phyloP scores from a whole-genome alignment of 306 rosid genomes.

The Prunus davidiana region DNA sequence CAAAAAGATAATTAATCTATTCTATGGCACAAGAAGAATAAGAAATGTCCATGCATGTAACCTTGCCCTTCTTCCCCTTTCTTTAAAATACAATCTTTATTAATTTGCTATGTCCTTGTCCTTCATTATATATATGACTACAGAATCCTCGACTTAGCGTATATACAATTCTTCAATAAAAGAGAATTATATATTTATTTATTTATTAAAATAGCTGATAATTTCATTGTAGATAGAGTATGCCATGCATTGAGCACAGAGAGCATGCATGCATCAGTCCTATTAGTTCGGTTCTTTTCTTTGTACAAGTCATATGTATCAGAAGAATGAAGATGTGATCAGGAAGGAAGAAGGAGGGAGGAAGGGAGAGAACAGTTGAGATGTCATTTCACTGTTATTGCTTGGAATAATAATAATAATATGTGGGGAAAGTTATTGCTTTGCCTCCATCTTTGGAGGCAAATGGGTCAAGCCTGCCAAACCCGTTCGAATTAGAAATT shows the following conservation, averaged over 20 bases:
- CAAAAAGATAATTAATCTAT: no score
- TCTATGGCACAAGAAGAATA: not conserved
- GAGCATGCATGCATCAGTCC: not conserved
- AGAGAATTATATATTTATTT: no score
- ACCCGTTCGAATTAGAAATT: not conserved
- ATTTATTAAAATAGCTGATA: no score
- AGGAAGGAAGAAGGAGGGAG: not conserved
- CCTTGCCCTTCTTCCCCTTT: not conserved
- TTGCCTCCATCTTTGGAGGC: not conserved
- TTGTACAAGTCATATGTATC: not conserved
- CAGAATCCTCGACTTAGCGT: no score
- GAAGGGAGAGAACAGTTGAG: not conserved
- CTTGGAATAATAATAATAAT: not conserved
- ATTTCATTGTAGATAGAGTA: no score
- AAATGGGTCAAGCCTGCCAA: not conserved
- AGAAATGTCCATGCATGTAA: not conserved
- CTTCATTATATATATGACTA: no score
- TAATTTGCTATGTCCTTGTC: not conserved
- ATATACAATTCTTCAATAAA: no score
- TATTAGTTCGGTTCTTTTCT: not conserved
- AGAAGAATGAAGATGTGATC: not conserved
- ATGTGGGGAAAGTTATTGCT: not conserved
- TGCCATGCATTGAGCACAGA: not conserved
- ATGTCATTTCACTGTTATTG: constrained; percentile 4
- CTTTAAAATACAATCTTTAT: no score